These are phyloP conservation scores for Colletotrichum sp. DNA, from an alignment of 2,329 filamentous ascomycete species.

Conservation along the genomic window DNA sequence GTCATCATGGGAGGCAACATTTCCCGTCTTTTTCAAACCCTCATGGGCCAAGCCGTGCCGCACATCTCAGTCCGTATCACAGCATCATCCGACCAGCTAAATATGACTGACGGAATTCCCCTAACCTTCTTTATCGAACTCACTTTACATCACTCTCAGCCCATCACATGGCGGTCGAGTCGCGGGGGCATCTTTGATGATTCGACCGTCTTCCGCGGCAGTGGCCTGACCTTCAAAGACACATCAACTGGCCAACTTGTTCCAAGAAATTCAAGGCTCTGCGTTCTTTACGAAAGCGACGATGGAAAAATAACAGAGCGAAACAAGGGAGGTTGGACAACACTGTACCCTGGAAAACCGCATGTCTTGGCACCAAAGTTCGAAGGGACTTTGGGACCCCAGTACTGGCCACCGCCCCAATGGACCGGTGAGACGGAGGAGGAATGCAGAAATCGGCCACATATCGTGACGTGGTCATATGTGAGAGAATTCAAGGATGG, in stretches of 20 bases:
- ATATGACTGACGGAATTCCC: neutral
- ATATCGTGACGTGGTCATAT: neutral
- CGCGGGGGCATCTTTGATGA: accelerated
- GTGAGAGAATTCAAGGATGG: neutral
- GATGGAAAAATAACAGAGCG: accelerated
- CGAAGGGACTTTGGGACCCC: neutral
- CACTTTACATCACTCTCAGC: neutral
- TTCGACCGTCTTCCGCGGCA: neutral
- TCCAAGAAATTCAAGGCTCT: neutral
- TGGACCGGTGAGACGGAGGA: neutral
- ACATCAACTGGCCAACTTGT: neutral
- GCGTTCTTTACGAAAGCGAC: accelerated
- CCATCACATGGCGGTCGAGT: neutral
- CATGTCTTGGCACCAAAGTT: neutral
- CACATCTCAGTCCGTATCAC: neutral
- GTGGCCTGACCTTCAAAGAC: neutral
- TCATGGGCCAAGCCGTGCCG: too few relatives aligned
- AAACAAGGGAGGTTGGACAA: neutral
- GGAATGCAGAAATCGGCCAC: neutral
- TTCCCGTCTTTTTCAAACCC: too few relatives aligned
- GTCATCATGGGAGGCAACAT: too few relatives aligned
- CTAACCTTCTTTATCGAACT: neutral
- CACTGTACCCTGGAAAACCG: neutral
- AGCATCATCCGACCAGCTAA: neutral
- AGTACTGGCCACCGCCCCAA: neutral